Conservation (phyloP, 169 alveolate genomes). For the Plasmodium fragile region DNA sequence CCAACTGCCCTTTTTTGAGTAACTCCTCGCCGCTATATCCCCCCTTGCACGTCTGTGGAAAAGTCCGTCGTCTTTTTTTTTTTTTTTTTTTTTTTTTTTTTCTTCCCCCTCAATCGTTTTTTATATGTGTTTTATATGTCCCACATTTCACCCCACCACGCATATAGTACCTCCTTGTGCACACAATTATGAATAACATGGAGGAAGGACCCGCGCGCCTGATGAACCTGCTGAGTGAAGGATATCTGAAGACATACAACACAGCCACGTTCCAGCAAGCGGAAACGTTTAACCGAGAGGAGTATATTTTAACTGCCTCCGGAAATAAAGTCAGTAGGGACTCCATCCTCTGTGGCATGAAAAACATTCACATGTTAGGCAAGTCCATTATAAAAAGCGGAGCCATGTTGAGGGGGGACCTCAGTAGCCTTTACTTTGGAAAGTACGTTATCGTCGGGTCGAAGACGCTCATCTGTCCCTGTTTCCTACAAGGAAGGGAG, state of each 20-base stretch:
- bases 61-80: background rate
- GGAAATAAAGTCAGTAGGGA: conserved; percentile 70
- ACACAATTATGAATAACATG: background rate
- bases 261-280: conserved; percentile 42
- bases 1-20: background rate
- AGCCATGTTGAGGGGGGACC: conserved; percentile 88
- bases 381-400: conserved; percentile 84
- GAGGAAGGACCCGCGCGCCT: background rate
- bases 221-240: conserved; percentile 43
- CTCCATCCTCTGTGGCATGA: conserved; percentile 82
- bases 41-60: background rate
- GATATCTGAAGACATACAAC: conserved; percentile 42
- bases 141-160: background rate
- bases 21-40: background rate
- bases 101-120: no score
- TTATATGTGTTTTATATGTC: no score
- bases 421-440: conserved; percentile 85
- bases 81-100: no score
- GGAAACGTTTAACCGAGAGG: conserved; percentile 20
- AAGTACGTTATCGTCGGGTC: conserved; percentile 83
- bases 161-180: background rate
- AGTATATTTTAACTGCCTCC: conserved; percentile 70
- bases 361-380: conserved; percentile 85
- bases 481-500: conserved; percentile 75
- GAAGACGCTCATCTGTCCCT: conserved; percentile 86